A percentile compares a stretch with the other conserved stretches of the same genome.
phyloP scores from a whole-genome alignment of 2,329 filamentous ascomycete genomes.

The Sporothrix humicola region DNA sequence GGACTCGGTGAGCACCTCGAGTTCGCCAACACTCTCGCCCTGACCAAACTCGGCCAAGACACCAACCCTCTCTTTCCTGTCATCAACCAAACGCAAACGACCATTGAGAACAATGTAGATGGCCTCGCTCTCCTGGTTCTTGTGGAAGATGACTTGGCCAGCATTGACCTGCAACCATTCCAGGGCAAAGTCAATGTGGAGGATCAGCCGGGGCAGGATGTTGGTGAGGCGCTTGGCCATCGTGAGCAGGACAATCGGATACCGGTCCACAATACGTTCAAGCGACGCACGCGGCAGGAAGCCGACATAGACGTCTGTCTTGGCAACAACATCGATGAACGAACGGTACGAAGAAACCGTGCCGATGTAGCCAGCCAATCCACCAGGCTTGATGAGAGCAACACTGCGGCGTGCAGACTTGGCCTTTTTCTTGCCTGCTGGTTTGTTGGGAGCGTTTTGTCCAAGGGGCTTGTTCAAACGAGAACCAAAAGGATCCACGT shows the following conservation, averaged over 20 bases:
- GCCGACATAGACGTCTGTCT: constrained; percentile 97
- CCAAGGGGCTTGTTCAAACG: background rate
- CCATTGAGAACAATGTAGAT: constrained; percentile 98
- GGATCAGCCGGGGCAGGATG: constrained; percentile 83
- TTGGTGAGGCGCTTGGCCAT: constrained; percentile 95
- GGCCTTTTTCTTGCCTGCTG: constrained; percentile 51
- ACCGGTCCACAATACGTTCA: constrained; percentile 89
- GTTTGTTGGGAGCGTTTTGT: background rate
- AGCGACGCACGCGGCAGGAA: constrained; percentile 85
- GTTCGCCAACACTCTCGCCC: constrained; percentile 94
- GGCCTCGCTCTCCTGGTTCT: constrained; percentile 93
- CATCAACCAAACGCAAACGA: constrained; percentile 81
- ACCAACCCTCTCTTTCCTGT: constrained; percentile 79
- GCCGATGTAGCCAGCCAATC: constrained; percentile 90
- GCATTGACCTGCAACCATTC: constrained; percentile 98
- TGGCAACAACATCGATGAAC: constrained; percentile 94
- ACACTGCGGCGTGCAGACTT: constrained; percentile 68
- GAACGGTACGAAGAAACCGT: constrained; percentile 94
- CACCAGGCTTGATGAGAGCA: constrained; percentile 91
- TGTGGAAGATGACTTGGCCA: constrained; percentile 91
- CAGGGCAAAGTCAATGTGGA: constrained; percentile 96
- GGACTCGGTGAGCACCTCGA: constrained; percentile 96
- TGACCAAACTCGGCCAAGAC: constrained; percentile 94
- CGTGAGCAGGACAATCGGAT: constrained; percentile 89
- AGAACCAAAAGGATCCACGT: constrained; percentile 18